phyloP scores from a whole-genome alignment of 352 stramenopile species.

The Peronospora belbahrii region DNA sequence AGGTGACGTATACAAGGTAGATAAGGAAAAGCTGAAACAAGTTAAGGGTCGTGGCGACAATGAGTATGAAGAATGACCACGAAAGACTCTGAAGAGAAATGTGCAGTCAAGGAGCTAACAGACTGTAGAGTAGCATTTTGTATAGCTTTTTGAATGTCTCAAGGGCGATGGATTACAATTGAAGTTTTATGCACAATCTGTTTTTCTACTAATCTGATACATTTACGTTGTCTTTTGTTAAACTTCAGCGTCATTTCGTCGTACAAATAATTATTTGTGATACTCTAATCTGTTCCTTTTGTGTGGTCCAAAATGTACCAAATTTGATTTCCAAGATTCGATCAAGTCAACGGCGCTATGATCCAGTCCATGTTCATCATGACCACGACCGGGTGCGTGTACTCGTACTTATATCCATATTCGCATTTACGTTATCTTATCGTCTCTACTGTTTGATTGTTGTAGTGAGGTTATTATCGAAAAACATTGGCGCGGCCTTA shows the following conservation, averaged over 20 bases:
- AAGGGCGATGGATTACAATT: no score
- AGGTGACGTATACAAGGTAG: conserved; percentile 90
- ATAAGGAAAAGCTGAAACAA: conserved; percentile 88
- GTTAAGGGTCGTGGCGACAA: conserved; percentile 86
- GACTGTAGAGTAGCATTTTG: conserved; percentile 1
- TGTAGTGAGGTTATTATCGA: conserved; percentile 95
- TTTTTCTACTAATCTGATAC: neutral
- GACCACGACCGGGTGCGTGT: conserved; percentile 82
- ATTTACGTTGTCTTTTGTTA: conserved; percentile 13
- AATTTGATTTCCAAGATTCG: conserved; percentile 24
- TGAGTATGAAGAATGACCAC: conserved; percentile 40
- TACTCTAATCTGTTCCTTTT: no score
- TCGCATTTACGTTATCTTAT: neutral
- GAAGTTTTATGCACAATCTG: no score
- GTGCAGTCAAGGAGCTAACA: neutral
- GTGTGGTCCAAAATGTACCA: no score
- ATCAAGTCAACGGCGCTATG: conserved; percentile 43
- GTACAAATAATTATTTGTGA: conserved; percentile 5
- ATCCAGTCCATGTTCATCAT: conserved; percentile 98
- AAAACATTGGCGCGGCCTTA: conserved; percentile 96
- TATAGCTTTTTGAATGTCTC: neutral
- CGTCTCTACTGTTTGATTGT: conserved; percentile 1
- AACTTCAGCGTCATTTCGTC: conserved; percentile 8
- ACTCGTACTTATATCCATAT: neutral
- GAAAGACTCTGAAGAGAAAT: neutral